Base-by-base conservation (phyloP, 1,139 yeast genomes). In the Kazachstania sp. region DNA sequence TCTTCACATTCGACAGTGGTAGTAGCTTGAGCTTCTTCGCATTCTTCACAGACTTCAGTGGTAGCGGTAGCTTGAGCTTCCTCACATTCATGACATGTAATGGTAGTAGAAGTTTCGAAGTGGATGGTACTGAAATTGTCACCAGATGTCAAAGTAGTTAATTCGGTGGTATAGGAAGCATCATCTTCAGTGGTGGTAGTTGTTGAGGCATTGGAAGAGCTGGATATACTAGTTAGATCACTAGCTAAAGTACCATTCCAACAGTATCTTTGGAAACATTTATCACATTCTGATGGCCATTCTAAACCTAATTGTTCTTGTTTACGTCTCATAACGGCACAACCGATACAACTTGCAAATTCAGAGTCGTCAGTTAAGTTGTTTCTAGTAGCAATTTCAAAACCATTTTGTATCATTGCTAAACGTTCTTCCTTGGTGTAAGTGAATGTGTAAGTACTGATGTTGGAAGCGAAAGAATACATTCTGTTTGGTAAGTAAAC, bases 281-380 rank as follows among this genome's bases (percentile, higher is more conserved):
- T 52, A 52, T 76, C 67, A 72, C 97, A 90, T 61, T 83, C 88
- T 1, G 75, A 81, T 6, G 88, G 75, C 52, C 81, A 82, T 18
- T 74, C 71, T 30, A 73, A 65, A 34, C 83, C 82, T 44, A 74
- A 68, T 59, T 95, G 76, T 68, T 87, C 95, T 61, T 83, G 83
- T 47, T 83, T 79, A 64, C 96, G 79, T 66, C 87, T 83, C 49
- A 88, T 73, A 46, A 88, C 78, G 9, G 97, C 97, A 72, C 97
- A 88, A 1, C 88, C 86, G 45, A 87, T 77, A 71, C 97, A 88
- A 8, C 84, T 76, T 45, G 77, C 73, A 83, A 88, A 88, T 47
- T 83, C 82, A 2, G 71, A 66, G 59, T 85, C 95, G 39, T 82
- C 69, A 4, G 96, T 84, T 40, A 79, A 69, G 63, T 87, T 87